Evolutionary conservation across 2,329 filamentous ascomycete species (phyloP), one percentile per base, ranked within the genome.

Genomic region (Dothideomycetes sp.): DNA sequence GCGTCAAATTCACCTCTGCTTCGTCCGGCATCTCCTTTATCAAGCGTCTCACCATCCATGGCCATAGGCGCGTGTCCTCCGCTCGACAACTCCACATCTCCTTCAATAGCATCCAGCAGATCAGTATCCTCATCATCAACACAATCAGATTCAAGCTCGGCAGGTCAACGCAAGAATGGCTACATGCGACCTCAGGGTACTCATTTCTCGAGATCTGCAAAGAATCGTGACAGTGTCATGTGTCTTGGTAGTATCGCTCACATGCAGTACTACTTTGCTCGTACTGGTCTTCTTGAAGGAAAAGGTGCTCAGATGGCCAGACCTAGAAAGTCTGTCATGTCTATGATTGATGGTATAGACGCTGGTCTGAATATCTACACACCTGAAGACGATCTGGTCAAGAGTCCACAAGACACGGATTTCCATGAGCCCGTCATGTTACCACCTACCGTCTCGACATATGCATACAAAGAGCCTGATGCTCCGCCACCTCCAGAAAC

Each of bases 221-320:
- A 79, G 57, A 86, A 86, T 36, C 75, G 91, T 48, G 89, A 98
- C 61, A 95, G 88, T 58, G 91, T 98, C 49, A 82, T 96, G 76
- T 94, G 86, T 56, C 66, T 98, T 47, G 91, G 91, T 41, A 95
- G 88, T 62, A 98, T 98, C 53, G 86, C 88, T 42, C 91, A 98
- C 65, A 69, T 98, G 56, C 91, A 98, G 63, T 94, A 96, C 65
- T 98, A 96, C 64, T 98, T 98, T 66, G 89, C 91, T 24, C 74
- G 91, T 45, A 98, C 91, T 1, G 91, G 91, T 5, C 65, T 98
- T 48, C 67, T 98, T 36, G 91, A 98, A 56, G 87, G 89, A 43
- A 95, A 95, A 59, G 89, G 88, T 24, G 91, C 78, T 40, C 83
- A 93, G 59, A 67, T 93, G 45, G 81, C 84, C 16, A 82, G 82